phyloP scores from a whole-genome alignment of 495 filamentous ascomycete species.

The Arthonia radiata region DNA sequence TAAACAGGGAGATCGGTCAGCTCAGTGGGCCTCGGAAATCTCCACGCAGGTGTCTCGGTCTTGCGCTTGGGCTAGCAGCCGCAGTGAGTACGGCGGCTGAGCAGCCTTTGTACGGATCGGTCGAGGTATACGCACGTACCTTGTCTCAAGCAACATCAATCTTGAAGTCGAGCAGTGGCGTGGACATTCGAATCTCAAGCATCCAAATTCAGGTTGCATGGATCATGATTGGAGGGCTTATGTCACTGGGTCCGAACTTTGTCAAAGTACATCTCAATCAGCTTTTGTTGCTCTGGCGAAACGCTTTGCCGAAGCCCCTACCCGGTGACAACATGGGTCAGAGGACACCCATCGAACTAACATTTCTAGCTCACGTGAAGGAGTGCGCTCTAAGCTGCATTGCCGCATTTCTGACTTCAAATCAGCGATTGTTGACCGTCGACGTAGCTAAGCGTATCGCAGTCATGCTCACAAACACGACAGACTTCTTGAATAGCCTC shows the following conservation, averaged over 20 bases:
- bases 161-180: conserved; percentile 77
- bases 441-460: conserved; percentile 89
- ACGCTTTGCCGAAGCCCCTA: conserved; percentile 81
- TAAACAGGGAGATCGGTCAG: conserved; percentile 61
- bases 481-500: conserved; percentile 59
- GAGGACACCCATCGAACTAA: conserved; percentile 60
- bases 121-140: conserved; percentile 81
- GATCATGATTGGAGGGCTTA: conserved; percentile 88
- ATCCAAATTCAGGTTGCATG: conserved; percentile 95
- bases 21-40: conserved; percentile 54
- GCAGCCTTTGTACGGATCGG: conserved; percentile 79
- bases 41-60: conserved; percentile 65
- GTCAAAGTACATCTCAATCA: conserved; percentile 97
- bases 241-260: conserved; percentile 92
- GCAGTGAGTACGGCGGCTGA: conserved; percentile 70
- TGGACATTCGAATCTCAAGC: conserved; percentile 71
- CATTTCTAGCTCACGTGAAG: conserved; percentile 79
- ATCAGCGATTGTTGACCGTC: conserved; percentile 69
- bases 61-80: conserved; percentile 80
- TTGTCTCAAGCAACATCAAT: conserved; percentile 76
- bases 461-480: conserved; percentile 86
- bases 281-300: conserved; percentile 90
- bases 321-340: conserved; percentile 69
- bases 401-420: conserved; percentile 80
- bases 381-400: conserved; percentile 88